Evolutionary conservation across 75 land plant genomes (phyloP), one percentile per base, ranked within the genome.

Genomic region (Larix kaempferi): DNA sequence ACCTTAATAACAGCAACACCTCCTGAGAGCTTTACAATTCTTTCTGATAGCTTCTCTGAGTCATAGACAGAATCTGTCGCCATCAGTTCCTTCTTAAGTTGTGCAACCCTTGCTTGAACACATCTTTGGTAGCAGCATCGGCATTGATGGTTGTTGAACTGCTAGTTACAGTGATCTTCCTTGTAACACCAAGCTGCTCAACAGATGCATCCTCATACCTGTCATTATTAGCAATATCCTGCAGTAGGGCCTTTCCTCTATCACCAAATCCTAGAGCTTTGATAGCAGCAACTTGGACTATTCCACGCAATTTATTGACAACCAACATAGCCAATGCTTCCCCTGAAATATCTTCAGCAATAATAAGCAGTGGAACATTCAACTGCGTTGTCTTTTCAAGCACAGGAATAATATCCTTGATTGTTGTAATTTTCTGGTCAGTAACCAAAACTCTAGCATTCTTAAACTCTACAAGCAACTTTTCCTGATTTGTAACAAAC

Each of bases 1-100:
- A 95, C 98, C 96, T 94, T 94, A 39, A 96, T 94, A 21, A 94
- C 81, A 65, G 97, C 99, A 67, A 94, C 92, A 27, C 97, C 99
- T 81, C 99, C 93, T 77, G 81, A 86, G 39, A 96, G 90, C 77
- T 94, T 94, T 57, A 93, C 97, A 82, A 96, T 90, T 77, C 97
- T 86, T 80, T 92, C 91, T 37, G 89, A 78, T 11, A 94, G 86
- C 82, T 89, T 89, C 71, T 83, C 81, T 65, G 85, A 78, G 26
- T 84, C 80, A 75, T 86, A 83, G 49, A 77, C 73, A 72, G 83
- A 90, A 55, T 94, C 89, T 13, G 87, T 85, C 69, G 85, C 90
- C 76, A 87, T 82, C 60, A 90, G 80, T 78, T 90, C 97, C 64
- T 86, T 94, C 93, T 94, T 96, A 37, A 96, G 82, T 75, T 96